Evolutionary conservation across 345 rosid species (phyloP), one percentile per base, ranked within the genome.

Genomic region (Crucihimalaya himalaica): DNA sequence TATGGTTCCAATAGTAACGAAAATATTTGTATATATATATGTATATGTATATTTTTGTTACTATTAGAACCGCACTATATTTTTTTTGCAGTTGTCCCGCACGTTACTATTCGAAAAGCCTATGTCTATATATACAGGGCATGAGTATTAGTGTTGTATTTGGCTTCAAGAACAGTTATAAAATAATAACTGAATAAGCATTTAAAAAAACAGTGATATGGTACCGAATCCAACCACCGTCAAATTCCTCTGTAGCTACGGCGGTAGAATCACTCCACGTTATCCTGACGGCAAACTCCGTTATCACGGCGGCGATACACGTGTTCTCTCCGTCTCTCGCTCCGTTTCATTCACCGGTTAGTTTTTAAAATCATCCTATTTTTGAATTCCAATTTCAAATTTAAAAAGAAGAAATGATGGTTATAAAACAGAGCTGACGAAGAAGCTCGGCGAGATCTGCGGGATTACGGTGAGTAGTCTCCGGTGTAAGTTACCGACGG

Each of bases 401-500:
- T 23, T n/a, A n/a, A n/a, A n/a, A n/a, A n/a, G n/a, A n/a, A n/a
- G n/a, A n/a, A n/a, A n/a, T n/a, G n/a, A n/a, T n/a, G n/a, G 3
- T 42, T 42, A 0, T 4, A 13, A 4, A 84, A 83, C 95, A 94
- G 98, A 91, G 78, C 67, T 94, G 27, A 68, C 73, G 70, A 77
- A 43, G 78, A 94, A 94, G 89, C 81, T 94, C 58, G 81, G 84
- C 40, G 93, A 83, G 78, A 72, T 94, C 74, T 82, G 92, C 68
- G 92, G 95, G 34, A 13, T 67, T 0, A 1, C 81, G 35, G 85
- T 84, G 81, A 78, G 45, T 34, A 34, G 10, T 76, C 66, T 94
- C 4, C 96, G 98, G n/a, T 94, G 96, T 80, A 96, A 91, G 73
- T 80, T 94, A 70, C 98, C 97, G 3, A 73, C 83, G 3, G 97